Conservation (phyloP, 225 moss, liverwort and hornwort species). For the Straminergon stramineum region DNA sequence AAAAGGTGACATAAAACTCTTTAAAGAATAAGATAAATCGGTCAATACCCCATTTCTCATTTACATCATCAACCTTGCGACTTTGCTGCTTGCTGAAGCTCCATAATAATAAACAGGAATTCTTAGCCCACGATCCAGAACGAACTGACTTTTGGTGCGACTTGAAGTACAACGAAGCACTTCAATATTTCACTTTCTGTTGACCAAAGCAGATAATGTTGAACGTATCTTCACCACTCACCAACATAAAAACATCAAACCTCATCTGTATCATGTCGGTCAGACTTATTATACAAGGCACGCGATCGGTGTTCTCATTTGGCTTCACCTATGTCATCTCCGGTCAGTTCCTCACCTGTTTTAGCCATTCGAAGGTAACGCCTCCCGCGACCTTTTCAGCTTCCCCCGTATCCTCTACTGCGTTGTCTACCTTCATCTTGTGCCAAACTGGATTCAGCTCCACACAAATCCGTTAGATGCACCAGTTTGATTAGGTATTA, state of each 20-base stretch:
- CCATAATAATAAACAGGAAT: not conserved
- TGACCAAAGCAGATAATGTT: not conserved
- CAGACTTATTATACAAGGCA: not conserved
- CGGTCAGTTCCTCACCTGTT: conserved; percentile 15
- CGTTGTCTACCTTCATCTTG: conserved; percentile 21
- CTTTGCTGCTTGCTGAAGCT: not conserved
- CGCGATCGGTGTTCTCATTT: not conserved
- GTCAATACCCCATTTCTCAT: not conserved
- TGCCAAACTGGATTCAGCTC: not conserved
- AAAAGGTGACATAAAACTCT: not conserved
- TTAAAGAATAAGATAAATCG: not conserved
- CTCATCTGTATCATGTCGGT: not conserved
- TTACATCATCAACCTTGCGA: not conserved
- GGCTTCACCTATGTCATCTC: not conserved
- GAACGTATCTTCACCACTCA: not conserved
- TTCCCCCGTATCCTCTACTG: conserved; percentile 6
- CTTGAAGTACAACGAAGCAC: not conserved
- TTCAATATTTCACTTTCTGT: not conserved
- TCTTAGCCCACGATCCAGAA: not conserved
- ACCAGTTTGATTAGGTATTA: not conserved
- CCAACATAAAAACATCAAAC: not conserved
- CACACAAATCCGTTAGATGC: not conserved
- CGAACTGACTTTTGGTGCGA: not conserved
- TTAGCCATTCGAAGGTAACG: conserved; percentile 38
- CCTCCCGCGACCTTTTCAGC: conserved; percentile 17